phyloP scores from a whole-genome alignment of 306 rosid genomes.

The Cyclanthera cordifolia region DNA sequence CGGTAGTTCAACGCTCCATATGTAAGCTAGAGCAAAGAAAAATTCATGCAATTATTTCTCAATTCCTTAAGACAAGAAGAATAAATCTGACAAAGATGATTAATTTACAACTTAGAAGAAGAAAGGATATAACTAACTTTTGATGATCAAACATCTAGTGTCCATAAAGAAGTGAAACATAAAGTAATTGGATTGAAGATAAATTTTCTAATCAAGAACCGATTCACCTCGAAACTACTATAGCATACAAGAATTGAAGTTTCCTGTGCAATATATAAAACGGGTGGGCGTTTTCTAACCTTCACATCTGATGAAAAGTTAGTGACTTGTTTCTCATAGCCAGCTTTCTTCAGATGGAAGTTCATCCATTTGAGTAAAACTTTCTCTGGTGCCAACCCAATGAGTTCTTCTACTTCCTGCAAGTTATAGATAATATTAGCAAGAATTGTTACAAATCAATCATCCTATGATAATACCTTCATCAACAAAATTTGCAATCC shows the following conservation, averaged over 20 bases:
- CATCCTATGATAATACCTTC: neutral
- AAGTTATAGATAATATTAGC: conserved; percentile 2
- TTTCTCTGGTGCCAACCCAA: conserved; percentile 87
- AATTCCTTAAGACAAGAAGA: neutral
- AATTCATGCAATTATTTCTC: neutral
- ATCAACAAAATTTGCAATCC: neutral
- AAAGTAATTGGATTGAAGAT: neutral
- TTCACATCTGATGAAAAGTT: conserved; percentile 91
- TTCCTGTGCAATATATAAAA: conserved; percentile 1
- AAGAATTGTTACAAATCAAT: neutral
- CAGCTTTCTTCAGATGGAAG: conserved; percentile 86
- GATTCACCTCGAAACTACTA: neutral
- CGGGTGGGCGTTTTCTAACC: conserved; percentile 34
- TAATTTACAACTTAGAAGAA: neutral
- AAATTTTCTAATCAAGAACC: neutral
- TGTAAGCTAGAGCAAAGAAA: neutral
- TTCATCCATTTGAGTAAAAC: conserved; percentile 97
- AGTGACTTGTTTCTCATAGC: conserved; percentile 85
- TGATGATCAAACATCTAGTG: neutral
- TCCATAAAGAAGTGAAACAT: neutral
- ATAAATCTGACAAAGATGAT: neutral
- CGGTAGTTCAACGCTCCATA: neutral
- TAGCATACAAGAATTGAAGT: neutral
- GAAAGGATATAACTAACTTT: neutral
- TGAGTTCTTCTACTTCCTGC: conserved; percentile 98